phyloP scores from a whole-genome alignment of 257 asterid genomes.

The Penstemon barbatus region DNA sequence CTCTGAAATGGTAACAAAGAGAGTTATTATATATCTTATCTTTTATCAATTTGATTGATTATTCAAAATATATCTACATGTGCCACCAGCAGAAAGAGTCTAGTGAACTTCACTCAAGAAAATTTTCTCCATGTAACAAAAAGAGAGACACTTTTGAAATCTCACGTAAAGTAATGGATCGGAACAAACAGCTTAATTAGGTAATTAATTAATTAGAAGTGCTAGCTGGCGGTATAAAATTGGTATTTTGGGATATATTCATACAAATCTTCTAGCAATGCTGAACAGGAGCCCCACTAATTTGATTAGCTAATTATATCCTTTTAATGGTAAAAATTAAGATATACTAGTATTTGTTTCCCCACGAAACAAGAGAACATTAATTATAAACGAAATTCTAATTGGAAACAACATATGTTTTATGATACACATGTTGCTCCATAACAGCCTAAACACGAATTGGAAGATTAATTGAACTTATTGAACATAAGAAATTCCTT shows the following conservation, averaged over 20 bases:
- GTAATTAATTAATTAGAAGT: not conserved
- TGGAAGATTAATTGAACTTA: no score
- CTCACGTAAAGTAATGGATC: not conserved
- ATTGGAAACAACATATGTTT: no score
- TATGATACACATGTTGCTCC: no score
- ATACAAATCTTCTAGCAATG: not conserved
- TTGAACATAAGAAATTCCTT: no score
- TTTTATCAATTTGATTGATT: no score
- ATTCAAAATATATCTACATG: not conserved
- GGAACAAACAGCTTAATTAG: not conserved
- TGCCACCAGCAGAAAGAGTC: not conserved
- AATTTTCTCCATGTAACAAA: not conserved
- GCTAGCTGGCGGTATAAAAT: no score
- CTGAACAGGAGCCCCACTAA: not conserved
- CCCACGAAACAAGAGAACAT: not conserved
- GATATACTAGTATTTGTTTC: not conserved
- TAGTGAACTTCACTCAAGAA: not conserved
- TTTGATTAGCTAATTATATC: not conserved
- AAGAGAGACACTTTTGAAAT: not conserved
- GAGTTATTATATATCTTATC: no score
- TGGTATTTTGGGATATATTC: not conserved
- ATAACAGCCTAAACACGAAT: no score
- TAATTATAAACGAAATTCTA: no score
- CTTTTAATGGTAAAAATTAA: not conserved
- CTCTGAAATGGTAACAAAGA: no score